Conservation (phyloP, 176 grass and related monocot genomes). For the Hsuehochloa calcarea region DNA sequence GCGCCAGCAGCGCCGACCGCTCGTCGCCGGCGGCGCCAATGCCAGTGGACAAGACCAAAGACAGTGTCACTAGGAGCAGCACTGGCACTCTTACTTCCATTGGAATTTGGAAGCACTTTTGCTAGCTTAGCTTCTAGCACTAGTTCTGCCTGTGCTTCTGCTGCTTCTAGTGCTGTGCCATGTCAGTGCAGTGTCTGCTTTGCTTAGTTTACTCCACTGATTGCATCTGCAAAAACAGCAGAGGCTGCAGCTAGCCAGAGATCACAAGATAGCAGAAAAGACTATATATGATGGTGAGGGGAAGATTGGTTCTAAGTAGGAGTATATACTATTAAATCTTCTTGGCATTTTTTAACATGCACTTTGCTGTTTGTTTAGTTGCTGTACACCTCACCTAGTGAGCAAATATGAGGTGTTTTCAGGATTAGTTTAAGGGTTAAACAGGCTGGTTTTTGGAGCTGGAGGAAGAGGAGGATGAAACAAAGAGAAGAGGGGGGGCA, state of each 20-base stretch:
- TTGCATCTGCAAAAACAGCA: slow-evolving; percentile 33
- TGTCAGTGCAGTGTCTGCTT: slow-evolving; percentile 37
- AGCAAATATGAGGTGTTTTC: slow-evolving; percentile 28
- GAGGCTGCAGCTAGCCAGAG: slow-evolving; percentile 19
- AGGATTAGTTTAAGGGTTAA: slow-evolving; percentile 12
- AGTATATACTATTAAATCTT: slow-evolving; percentile 20
- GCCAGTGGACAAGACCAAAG: not conserved
- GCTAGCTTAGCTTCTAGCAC: slow-evolving; percentile 16
- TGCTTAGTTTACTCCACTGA: slow-evolving; percentile 25
- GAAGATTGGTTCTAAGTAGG: slow-evolving; percentile 19
- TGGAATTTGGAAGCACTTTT: not conserved
- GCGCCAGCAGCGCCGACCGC: slow-evolving; percentile 52
- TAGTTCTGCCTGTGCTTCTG: slow-evolving; percentile 28
- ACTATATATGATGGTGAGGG: slow-evolving; percentile 39
- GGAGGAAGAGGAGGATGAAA: slow-evolving; percentile 25
- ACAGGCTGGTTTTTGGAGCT: slow-evolving; percentile 31
- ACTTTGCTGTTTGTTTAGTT: slow-evolving; percentile 35
- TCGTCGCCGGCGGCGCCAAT: slow-evolving; percentile 38
- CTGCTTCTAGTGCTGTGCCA: slow-evolving; percentile 50
- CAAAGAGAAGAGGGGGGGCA: slow-evolving; percentile 23
- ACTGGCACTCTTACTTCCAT: slow-evolving; percentile 36
- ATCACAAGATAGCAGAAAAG: slow-evolving; percentile 31
- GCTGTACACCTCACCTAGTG: slow-evolving; percentile 43
- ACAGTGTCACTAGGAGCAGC: slow-evolving; percentile 19
- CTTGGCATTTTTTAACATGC: slow-evolving; percentile 54